phyloP scores from a whole-genome alignment of 257 asterid genomes.

The Lithospermum erythrorhizon region DNA sequence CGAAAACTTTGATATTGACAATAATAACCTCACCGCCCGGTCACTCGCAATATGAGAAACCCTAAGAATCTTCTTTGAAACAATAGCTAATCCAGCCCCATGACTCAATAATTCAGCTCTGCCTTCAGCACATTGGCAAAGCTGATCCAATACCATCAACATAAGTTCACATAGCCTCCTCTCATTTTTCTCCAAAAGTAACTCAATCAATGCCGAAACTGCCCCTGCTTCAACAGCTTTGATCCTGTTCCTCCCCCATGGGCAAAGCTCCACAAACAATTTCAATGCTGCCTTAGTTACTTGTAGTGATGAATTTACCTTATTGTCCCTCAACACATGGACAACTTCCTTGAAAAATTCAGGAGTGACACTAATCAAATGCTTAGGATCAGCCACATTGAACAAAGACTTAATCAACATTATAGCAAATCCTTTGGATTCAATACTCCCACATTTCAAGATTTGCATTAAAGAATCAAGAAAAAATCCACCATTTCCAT shows the following conservation, averaged over 20 bases:
- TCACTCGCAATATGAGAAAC: conserved; percentile 57
- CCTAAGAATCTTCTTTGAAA: conserved; percentile 69
- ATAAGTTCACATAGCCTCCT: conserved; percentile 37
- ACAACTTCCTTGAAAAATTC: conserved; percentile 23
- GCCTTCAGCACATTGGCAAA: conserved; percentile 72
- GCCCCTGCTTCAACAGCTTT: conserved; percentile 44
- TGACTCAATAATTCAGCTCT: conserved; percentile 59
- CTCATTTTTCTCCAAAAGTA: conserved; percentile 37
- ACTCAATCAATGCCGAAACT: conserved; percentile 35
- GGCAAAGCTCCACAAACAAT: conserved; percentile 42
- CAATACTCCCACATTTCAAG: conserved; percentile 19
- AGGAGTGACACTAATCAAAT: conserved; percentile 18
- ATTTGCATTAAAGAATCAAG: conserved; percentile 23
- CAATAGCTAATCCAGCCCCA: conserved; percentile 58
- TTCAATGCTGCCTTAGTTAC: conserved; percentile 42
- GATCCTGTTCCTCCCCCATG: conserved; percentile 57
- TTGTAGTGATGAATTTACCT: conserved; percentile 18
- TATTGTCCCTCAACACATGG: conserved; percentile 19
- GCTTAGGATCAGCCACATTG: conserved; percentile 35
- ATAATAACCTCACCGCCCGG: conserved; percentile 42
- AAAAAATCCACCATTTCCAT: background rate
- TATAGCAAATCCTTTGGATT: conserved; percentile 23
- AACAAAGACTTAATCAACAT: conserved; percentile 23
- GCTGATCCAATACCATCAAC: conserved; percentile 41
- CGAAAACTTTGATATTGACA: conserved; percentile 32